These are phyloP conservation scores for Coemansia sp. DNA, from an alignment of 192 early-diverging fungal species.

Conservation along the genomic window DNA sequence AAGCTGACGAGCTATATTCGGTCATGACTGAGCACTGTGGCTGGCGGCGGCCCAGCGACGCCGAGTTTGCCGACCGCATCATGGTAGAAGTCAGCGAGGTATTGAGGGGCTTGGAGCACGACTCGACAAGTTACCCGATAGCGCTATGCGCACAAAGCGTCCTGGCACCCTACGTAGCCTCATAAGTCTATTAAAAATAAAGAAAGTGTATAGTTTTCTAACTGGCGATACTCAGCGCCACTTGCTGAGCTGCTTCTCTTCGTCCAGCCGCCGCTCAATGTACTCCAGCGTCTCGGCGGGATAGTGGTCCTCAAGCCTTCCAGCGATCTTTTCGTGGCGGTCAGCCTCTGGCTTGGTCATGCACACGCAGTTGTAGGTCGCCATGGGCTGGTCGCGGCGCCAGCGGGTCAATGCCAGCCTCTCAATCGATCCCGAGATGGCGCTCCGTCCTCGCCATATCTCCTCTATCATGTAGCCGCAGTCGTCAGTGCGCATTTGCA, in stretches of 20 bases:
- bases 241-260: slow-evolving; percentile 41
- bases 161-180: slow-evolving; percentile 38
- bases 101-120: slow-evolving; percentile 17
- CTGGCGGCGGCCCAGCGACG: slow-evolving; percentile 45
- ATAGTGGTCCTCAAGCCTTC: slow-evolving; percentile 40
- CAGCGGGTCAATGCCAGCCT: slow-evolving; percentile 78
- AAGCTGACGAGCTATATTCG: slow-evolving; percentile 47
- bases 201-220: slow-evolving; percentile 1
- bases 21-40: slow-evolving; percentile 47
- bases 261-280: slow-evolving; percentile 37
- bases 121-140: slow-evolving; percentile 32
- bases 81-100: slow-evolving; percentile 34
- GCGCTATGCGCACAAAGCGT: slow-evolving; percentile 48
- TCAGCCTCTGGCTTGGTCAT: slow-evolving; percentile 82
- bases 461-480: slow-evolving; percentile 89
- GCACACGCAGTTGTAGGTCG: slow-evolving; percentile 77
- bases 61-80: slow-evolving; percentile 52
- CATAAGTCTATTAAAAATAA: neutral
- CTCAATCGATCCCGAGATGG: slow-evolving; percentile 72
- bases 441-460: slow-evolving; percentile 81
- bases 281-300: slow-evolving; percentile 32
- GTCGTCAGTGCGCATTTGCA: slow-evolving; percentile 61
- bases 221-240: slow-evolving; percentile 25
- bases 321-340: slow-evolving; percentile 41
- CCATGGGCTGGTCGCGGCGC: slow-evolving; percentile 67